A percentile compares a stretch with the other conserved stretches of the same genome.
Evolutionary conservation across 257 asterid species (phyloP).

Genomic region (Buddleja alternifolia): DNA sequence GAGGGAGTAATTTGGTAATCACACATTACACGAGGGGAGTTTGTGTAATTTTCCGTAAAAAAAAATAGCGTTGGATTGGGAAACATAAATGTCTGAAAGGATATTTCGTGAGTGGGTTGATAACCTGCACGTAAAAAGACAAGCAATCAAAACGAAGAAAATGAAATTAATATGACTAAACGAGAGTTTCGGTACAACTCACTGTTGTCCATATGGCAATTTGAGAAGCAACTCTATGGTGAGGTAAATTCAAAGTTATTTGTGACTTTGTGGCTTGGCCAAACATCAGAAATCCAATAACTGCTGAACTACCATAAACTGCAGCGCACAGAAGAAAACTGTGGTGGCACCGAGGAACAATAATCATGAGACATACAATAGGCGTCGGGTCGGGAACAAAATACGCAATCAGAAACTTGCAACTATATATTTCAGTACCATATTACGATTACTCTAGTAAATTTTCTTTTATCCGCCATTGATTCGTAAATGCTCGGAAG

Average conservation of each 20-base stretch:
- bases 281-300: conserved; percentile 56
- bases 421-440: conserved; percentile 28
- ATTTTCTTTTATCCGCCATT: conserved; percentile 59
- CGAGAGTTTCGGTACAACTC: conserved; percentile 16
- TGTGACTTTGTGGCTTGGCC: conserved; percentile 54
- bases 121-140: conserved; percentile 40
- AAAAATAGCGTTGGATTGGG: background rate
- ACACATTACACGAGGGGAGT: too few relatives aligned
- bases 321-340: conserved; percentile 45
- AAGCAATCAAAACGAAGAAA: background rate
- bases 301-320: conserved; percentile 49
- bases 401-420: background rate
- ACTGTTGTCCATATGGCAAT: conserved; percentile 57
- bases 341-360: conserved; percentile 25
- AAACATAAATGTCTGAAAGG: conserved; percentile 27
- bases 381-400: background rate
- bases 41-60: background rate
- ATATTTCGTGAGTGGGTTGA: conserved; percentile 56
- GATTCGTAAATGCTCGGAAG: conserved; percentile 63
- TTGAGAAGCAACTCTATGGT: conserved; percentile 35
- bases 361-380: background rate
- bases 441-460: conserved; percentile 41
- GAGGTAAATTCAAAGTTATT: conserved; percentile 51
- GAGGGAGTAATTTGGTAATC: too few relatives aligned
- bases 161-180: background rate